Percentiles rank a stretch among this genome's conserved stretches.
These are phyloP conservation scores for Podospora didyma DNA, from an alignment of 495 filamentous ascomycete species.

Conservation along the genomic window DNA sequence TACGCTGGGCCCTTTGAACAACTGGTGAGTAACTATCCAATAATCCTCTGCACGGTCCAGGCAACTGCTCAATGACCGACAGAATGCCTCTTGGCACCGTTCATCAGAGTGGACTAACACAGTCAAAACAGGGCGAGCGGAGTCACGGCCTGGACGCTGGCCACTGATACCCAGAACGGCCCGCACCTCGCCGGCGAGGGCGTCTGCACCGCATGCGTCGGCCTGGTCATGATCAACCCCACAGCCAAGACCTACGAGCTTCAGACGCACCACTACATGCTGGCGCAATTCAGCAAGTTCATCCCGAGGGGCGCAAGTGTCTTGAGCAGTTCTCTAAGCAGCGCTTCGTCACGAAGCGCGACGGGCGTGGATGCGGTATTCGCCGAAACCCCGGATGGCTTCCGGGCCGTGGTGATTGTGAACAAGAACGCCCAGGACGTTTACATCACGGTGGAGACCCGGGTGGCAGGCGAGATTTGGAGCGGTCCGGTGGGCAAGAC, in stretches of 20 bases:
- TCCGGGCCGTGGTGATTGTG: slow-evolving; percentile 49
- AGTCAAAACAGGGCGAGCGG: slow-evolving; percentile 35
- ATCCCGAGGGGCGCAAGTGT: slow-evolving; percentile 49
- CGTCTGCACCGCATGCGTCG: slow-evolving; percentile 43
- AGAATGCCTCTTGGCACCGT: no score
- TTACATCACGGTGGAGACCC: slow-evolving; percentile 40
- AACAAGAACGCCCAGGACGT: slow-evolving; percentile 49
- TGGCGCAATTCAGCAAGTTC: slow-evolving; percentile 56
- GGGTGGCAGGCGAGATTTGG: slow-evolving; percentile 48
- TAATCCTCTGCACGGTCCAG: no score
- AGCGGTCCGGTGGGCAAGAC: slow-evolving; percentile 43
- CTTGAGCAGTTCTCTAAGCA: slow-evolving; percentile 36
- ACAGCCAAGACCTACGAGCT: slow-evolving; percentile 38
- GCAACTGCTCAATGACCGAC: no score
- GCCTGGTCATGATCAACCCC: slow-evolving; percentile 44
- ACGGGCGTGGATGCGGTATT: slow-evolving; percentile 49
- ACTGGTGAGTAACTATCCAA: slow-evolving; percentile 31
- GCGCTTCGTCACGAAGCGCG: no score
- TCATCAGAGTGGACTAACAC: background rate
- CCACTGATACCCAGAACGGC: slow-evolving; percentile 46
- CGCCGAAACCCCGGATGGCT: slow-evolving; percentile 48
- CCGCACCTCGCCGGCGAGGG: slow-evolving; percentile 48
- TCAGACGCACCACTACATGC: slow-evolving; percentile 52
- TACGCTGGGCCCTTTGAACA: slow-evolving; percentile 53
- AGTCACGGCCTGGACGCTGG: slow-evolving; percentile 51